Evolutionary conservation across 768 basidiomycete genomes (phyloP), one percentile per base, ranked within the genome.

Genomic region (Daedaleopsis nitida): DNA sequence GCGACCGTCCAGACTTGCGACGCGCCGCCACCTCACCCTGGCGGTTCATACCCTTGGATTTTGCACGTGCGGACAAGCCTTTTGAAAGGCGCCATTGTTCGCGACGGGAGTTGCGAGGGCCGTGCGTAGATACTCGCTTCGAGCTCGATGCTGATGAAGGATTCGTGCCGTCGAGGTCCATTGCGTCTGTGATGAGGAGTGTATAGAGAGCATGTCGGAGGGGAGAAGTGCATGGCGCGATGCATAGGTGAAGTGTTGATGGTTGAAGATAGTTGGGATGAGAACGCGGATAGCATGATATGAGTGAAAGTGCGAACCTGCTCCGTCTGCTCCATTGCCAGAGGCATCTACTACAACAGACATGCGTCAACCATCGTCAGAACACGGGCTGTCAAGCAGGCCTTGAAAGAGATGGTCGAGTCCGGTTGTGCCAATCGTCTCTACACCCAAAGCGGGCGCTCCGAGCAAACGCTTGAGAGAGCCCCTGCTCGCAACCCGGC

Each of bases 31-130:
- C 58, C 13, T 75, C 76, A 35, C 89, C 90, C 70, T 91, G 88
- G 39, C 86, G 81, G 68, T 90, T 91, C 80, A 87, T 81, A 37
- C 82, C 84, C 43, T 72, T 77, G 10, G 80, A 71, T 62, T 78
- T 78, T 9, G 83, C 78, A 65, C 82, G 72, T 24, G 85, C 74
- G 9, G 77, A 69, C 73, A 91, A 69, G 34, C 94, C 94, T 71
- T 94, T 96, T 23, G 92, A 88, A 58, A 76, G 76, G 70, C 92
- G 78, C 94, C 94, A 96, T 65, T 86, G 80, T 71, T 94, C 93
- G 64, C 91, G 80, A 61, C 94, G 79, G 51, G 91, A 89, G 52
- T 81, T 78, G 35, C 92, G 85, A 3, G 87, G 83, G 13, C 93
- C 94, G 67, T 94, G 91, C 3, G 94, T 96, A 10, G 93, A 94